Evolutionary conservation across 345 rosid genomes (phyloP), one percentile per base, ranked within the genome.

Genomic region (Populus pruinosa): DNA sequence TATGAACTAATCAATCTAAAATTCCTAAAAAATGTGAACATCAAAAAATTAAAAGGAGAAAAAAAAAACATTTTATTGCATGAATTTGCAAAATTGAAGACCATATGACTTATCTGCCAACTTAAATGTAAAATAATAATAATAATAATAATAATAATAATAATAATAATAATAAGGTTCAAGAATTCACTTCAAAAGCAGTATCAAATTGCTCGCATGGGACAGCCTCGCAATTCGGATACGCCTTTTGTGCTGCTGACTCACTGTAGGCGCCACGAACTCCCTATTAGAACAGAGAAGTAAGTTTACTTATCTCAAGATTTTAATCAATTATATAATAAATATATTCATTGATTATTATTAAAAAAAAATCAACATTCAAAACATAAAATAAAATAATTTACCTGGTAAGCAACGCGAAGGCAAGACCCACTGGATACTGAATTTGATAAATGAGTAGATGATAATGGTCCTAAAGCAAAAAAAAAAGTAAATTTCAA

Each of bases 381-480:
- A 4, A 33, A 4, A 33, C 5, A 33, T 31, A 31, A 31, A 31
- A 41, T 10, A 27, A 27, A 27, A 1, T 50, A 50, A 3, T 47
- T 64, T 67, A 93, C 98, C 97, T 96, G 99, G 75, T 92, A 96
- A 49, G 99, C 99, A 70, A 96, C 99, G 49, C 99, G 98, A 77
- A 96, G 86, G 35, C 92, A 89, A 35, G 92, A 81, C 35, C 95
- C 94, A 59, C 76, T 89, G 66, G 97, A 80, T n/a, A 78, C 83
- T 49, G 89, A 75, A 81, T 79, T 79, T 27, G 85, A 87, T 27
- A 78, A 73, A 67, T 87, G 86, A 53, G 82, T 81, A 23, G 94
- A 92, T 55, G 98, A 91, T 76, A 96, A 86, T 47, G 99, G 99
- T 88, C 79, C 99, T 96, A 77, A 74, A 65, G 68, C 44, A 44